Conservation (phyloP, 2,329 filamentous ascomycete genomes). For the Aspergillus tanneri region DNA sequence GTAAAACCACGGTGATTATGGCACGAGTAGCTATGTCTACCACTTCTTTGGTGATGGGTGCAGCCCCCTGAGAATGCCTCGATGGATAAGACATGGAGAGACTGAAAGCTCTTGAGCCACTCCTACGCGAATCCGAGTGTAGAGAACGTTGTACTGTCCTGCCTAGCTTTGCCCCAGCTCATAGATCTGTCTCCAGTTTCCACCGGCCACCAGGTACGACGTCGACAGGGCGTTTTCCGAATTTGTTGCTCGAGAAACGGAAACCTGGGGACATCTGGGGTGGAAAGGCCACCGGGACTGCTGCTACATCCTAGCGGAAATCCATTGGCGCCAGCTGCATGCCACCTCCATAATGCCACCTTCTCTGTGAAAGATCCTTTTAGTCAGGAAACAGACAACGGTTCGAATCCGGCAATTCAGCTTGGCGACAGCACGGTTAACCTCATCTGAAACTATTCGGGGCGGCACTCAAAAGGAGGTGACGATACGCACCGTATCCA, state of each 20-base stretch:
- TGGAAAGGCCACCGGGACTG: not conserved
- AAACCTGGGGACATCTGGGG: not conserved
- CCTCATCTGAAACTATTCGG: too few species aligned
- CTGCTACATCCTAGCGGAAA: not conserved
- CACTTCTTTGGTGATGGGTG: not conserved
- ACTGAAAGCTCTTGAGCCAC: not conserved
- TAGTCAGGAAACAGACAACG: not conserved
- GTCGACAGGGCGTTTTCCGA: not conserved
- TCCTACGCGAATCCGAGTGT: not conserved
- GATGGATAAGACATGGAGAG: not conserved
- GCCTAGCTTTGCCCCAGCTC: not conserved
- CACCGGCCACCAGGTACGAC: not conserved
- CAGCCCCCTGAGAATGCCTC: not conserved
- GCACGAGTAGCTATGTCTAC: not conserved
- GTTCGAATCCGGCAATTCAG: not conserved
- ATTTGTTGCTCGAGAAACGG: not conserved
- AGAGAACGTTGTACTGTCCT: not conserved
- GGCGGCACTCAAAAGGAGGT: too few species aligned
- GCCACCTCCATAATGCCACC: slow-evolving; percentile 2
- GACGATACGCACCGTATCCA: too few species aligned
- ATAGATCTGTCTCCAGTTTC: not conserved
- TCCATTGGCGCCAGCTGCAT: not conserved
- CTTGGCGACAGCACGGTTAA: too few species aligned
- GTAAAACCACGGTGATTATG: too few species aligned
- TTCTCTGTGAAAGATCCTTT: not conserved